Conservation (phyloP, 192 early-diverging fungal species). For the Gaertneriomyces sp. region DNA sequence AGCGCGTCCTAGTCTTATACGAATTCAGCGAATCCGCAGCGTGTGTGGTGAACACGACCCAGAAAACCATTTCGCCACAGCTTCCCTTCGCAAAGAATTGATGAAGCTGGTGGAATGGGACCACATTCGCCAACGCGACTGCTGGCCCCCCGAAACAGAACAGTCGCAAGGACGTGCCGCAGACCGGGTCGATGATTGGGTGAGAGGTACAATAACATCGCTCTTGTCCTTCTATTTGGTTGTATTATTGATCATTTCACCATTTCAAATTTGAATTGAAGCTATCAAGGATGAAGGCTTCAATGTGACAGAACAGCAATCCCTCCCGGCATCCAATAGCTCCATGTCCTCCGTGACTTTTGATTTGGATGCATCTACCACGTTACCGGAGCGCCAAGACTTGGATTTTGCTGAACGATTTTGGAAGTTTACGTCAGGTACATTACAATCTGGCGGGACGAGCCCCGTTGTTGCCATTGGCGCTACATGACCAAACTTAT, state of each 20-base stretch:
- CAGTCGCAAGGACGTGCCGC: not conserved
- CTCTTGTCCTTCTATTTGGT: not conserved
- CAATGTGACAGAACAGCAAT: not conserved
- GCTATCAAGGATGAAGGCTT: constrained; percentile 32
- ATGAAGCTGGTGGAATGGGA: constrained; percentile 26
- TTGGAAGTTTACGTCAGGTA: constrained; percentile 32
- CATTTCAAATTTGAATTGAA: not conserved
- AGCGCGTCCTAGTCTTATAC: not conserved
- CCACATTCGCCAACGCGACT: constrained; percentile 11
- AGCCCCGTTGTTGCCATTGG: too few relatives aligned
- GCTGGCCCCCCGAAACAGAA: not conserved
- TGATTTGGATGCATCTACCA: constrained; percentile 15
- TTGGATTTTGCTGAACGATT: constrained; percentile 34
- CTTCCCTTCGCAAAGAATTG: constrained; percentile 12
- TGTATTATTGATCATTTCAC: not conserved
- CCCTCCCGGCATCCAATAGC: not conserved
- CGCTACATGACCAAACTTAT: too few relatives aligned
- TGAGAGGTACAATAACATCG: constrained; percentile 13
- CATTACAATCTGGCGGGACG: too few relatives aligned
- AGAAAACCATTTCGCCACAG: constrained; percentile 31
- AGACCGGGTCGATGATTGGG: constrained; percentile 24
- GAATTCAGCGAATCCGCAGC: constrained; percentile 4
- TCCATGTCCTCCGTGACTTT: not conserved
- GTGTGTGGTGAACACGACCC: constrained; percentile 18
- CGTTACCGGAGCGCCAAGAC: constrained; percentile 18